Conservation (phyloP, 306 rosid species). For the Cucurbita maxima region DNA sequence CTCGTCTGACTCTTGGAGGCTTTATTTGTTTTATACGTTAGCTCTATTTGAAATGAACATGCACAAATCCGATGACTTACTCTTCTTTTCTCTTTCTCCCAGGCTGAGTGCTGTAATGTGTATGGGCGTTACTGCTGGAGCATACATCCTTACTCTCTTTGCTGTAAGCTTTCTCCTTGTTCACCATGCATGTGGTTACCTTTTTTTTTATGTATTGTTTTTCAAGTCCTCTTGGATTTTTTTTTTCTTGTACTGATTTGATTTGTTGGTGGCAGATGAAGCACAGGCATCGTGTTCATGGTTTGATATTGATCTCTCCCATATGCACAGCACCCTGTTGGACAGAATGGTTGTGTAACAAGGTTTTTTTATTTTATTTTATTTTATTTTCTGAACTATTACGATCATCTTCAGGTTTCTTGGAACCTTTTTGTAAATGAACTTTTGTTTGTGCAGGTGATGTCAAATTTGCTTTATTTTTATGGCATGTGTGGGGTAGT, state of each 20-base stretch:
- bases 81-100: constrained; percentile 4
- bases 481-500: constrained; percentile 93
- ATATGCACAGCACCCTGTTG: constrained; percentile 78
- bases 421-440: constrained; percentile 2
- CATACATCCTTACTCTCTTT: constrained; percentile 74
- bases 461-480: constrained; percentile 69
- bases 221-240: not conserved
- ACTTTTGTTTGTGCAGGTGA: constrained; percentile 38
- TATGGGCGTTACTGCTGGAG: constrained; percentile 96
- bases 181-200: not conserved
- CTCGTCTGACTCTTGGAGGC: not conserved
- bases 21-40: not conserved
- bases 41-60: not conserved
- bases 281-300: constrained; percentile 65
- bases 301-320: constrained; percentile 89
- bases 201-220: not conserved
- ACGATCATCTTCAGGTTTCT: not conserved
- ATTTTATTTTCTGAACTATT: constrained; percentile 17
- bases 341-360: constrained; percentile 89
- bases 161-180: constrained; percentile 46
- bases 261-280: constrained; percentile 56
- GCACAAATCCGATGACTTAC: not conserved
- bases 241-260: not conserved
- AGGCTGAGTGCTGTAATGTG: constrained; percentile 92
- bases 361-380: constrained; percentile 25